These are phyloP conservation scores for Zizania palustris DNA, from an alignment of 202 grass and related monocot genomes.

Conservation along the genomic window DNA sequence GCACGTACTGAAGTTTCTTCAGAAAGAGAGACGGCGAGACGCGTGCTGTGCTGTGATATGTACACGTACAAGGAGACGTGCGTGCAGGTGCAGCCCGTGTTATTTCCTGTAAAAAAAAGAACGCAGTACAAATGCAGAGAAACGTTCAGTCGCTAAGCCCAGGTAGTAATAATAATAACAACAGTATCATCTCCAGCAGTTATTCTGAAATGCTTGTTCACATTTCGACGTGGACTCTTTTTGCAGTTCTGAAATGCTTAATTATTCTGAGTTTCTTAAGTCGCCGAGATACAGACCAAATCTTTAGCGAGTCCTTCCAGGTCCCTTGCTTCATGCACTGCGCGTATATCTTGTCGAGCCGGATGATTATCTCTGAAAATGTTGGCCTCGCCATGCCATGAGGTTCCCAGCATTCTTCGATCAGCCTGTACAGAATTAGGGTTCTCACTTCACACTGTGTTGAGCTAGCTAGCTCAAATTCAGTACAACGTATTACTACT, in stretches of 20 bases:
- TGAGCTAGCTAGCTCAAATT: not conserved
- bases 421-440: slow-evolving; percentile 57
- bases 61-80: slow-evolving; percentile 25
- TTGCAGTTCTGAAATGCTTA: slow-evolving; percentile 26
- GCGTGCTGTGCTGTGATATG: slow-evolving; percentile 17
- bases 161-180: not conserved
- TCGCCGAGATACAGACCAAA: slow-evolving; percentile 74
- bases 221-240: slow-evolving; percentile 31
- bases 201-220: slow-evolving; percentile 38
- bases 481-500: not conserved
- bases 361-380: slow-evolving; percentile 94
- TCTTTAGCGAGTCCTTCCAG: slow-evolving; percentile 93
- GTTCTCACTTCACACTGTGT: not conserved
- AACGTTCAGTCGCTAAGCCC: slow-evolving; percentile 26
- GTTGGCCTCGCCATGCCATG: slow-evolving; percentile 61
- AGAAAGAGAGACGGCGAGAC: slow-evolving; percentile 5
- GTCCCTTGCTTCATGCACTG: slow-evolving; percentile 62
- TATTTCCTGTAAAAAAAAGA: slow-evolving; percentile 55
- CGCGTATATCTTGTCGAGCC: slow-evolving; percentile 79
- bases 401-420: slow-evolving; percentile 93
- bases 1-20: not conserved
- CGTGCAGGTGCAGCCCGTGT: not conserved
- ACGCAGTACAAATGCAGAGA: slow-evolving; percentile 16
- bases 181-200: not conserved
- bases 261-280: slow-evolving; percentile 30